Conservation (phyloP, 768 basidiomycete genomes). For the Pisolithus orientalis region DNA sequence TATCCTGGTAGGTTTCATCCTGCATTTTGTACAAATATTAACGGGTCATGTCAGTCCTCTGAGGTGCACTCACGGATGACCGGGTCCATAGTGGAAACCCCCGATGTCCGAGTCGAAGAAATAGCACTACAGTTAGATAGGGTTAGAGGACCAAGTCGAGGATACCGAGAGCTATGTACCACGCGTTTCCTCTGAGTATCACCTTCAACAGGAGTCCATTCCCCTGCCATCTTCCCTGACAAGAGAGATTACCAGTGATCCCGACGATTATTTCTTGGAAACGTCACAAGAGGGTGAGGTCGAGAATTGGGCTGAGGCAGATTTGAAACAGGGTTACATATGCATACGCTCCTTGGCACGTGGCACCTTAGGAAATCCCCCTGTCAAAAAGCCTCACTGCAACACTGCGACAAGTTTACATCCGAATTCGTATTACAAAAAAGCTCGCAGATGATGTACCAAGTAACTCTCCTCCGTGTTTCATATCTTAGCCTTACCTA, state of each 20-base stretch:
- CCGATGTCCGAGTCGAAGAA: conserved; percentile 99
- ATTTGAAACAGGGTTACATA: too few relatives aligned
- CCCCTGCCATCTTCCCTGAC: conserved; percentile 27
- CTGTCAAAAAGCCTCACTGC: too few relatives aligned
- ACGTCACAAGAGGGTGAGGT: too few relatives aligned
- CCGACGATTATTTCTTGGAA: neutral
- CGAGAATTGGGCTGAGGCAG: too few relatives aligned
- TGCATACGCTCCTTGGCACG: too few relatives aligned
- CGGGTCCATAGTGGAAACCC: conserved; percentile 98
- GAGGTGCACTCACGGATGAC: conserved; percentile 68
- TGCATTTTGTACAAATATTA: conserved; percentile 22
- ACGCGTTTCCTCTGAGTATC: conserved; percentile 82
- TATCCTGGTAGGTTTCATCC: conserved; percentile 97
- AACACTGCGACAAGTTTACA: too few relatives aligned
- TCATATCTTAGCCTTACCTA: conserved; percentile 63
- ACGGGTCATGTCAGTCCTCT: neutral
- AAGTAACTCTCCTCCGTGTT: neutral
- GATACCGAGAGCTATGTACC: conserved; percentile 41
- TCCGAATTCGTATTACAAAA: too few relatives aligned
- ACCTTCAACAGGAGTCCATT: conserved; percentile 60
- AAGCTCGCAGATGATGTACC: neutral
- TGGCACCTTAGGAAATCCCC: too few relatives aligned
- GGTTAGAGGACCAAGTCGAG: conserved; percentile 1
- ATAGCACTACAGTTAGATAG: conserved; percentile 64
- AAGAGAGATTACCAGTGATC: neutral